Percentiles rank a stretch among this genome's conserved stretches.
These are phyloP conservation scores for Cryphonectria naterciae DNA, from an alignment of 2,329 filamentous ascomycete genomes.

Conservation along the genomic window DNA sequence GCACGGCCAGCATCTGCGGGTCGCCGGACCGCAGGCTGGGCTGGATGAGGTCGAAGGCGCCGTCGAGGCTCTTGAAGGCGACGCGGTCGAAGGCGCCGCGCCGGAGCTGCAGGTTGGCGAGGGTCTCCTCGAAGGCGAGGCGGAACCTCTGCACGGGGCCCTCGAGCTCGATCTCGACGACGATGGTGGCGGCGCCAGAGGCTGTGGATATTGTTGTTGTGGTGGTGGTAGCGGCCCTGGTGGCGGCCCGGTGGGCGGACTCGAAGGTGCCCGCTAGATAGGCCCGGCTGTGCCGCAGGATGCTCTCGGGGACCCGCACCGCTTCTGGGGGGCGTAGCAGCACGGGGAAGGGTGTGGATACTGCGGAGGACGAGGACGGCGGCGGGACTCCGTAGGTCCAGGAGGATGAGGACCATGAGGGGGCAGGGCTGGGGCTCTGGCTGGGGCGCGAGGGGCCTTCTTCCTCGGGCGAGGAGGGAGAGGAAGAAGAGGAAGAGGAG, in stretches of 20 bases:
- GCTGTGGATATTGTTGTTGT: neutral
- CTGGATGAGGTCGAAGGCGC: slow-evolving; percentile 18
- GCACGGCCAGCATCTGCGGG: slow-evolving; percentile 15
- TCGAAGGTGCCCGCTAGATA: slow-evolving; percentile 18
- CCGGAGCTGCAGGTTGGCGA: slow-evolving; percentile 20
- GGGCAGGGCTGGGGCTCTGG: neutral
- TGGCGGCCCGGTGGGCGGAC: too few relatives aligned
- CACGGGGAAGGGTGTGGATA: neutral
- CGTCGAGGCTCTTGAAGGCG: slow-evolving; percentile 20
- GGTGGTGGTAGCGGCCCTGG: too few relatives aligned
- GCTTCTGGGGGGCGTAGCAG: slow-evolving; percentile 7
- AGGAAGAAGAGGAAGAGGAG: neutral
- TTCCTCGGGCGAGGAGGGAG: neutral
- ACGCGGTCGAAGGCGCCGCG: slow-evolving; percentile 13
- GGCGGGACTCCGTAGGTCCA: neutral
- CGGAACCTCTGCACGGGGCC: slow-evolving; percentile 20
- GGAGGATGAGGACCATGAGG: neutral
- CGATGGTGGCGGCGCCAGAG: neutral
- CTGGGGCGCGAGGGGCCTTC: neutral
- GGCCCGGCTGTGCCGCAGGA: slow-evolving; percentile 17
- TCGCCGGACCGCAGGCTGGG: slow-evolving; percentile 15
- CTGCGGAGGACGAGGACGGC: neutral
- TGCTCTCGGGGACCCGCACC: slow-evolving; percentile 20
- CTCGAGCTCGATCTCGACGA: slow-evolving; percentile 19
- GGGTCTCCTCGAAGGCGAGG: slow-evolving; percentile 22